These are phyloP conservation scores for Fusarium algeriense DNA, from an alignment of 2,329 filamentous ascomycete genomes.

Conservation along the genomic window DNA sequence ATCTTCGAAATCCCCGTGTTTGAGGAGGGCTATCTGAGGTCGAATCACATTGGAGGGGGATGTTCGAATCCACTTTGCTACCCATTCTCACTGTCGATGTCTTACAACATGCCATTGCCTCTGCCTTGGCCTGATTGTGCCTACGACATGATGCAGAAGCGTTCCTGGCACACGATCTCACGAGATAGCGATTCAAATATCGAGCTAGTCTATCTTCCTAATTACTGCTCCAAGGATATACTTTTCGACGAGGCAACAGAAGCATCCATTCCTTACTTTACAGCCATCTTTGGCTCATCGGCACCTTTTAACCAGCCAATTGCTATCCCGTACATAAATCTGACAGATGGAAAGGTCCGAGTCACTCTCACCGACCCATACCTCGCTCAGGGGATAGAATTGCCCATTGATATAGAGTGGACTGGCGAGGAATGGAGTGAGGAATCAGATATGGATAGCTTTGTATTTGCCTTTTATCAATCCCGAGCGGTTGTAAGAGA, in stretches of 20 bases:
- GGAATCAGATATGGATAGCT: not conserved
- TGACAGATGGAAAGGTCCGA: not conserved
- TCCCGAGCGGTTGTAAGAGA: not conserved
- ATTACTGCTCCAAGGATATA: not conserved
- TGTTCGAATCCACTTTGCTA: not conserved
- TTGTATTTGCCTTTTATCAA: not conserved
- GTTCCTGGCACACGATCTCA: not conserved
- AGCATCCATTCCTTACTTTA: not conserved
- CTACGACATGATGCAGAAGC: not conserved
- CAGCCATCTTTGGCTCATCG: not conserved
- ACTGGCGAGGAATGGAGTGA: not conserved
- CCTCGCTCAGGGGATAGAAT: not conserved
- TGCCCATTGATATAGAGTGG: not conserved
- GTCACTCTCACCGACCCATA: not conserved
- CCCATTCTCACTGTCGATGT: not conserved
- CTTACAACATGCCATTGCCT: not conserved
- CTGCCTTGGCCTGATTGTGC: not conserved
- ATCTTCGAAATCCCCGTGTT: not conserved
- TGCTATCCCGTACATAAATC: not conserved
- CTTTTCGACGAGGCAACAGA: not conserved
- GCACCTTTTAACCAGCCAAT: not conserved
- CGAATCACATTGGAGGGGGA: not conserved
- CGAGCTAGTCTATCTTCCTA: not conserved
- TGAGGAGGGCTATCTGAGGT: not conserved
- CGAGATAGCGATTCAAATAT: not conserved